Evolutionary conservation across 306 rosid species (phyloP).

Genomic region (Vigna radiata): DNA sequence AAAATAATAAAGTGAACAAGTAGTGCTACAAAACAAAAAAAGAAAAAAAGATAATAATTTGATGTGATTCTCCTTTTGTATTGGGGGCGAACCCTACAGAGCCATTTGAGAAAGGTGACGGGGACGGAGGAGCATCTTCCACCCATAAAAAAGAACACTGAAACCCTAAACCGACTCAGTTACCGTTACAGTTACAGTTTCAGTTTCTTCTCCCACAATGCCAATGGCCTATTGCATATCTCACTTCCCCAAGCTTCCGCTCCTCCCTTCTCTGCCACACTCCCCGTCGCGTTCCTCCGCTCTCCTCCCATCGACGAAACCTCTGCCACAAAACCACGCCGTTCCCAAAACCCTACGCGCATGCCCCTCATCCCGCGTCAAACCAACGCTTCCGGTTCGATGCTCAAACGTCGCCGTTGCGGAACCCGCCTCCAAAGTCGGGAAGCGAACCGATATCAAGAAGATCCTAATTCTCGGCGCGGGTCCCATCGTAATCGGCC

Average conservation of each 20-base stretch:
- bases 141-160: not conserved
- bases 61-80: not conserved
- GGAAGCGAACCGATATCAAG: conserved; percentile 85
- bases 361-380: too few species aligned
- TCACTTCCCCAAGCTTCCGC: conserved; percentile 26
- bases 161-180: conserved; percentile 21
- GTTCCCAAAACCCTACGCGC: not conserved
- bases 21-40: not conserved
- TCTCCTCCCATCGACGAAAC: not conserved
- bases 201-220: conserved; percentile 3
- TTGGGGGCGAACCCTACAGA: not conserved
- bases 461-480: conserved; percentile 95
- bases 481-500: conserved; percentile 95
- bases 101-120: conserved; percentile 5
- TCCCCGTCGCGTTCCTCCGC: not conserved
- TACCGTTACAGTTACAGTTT: not conserved
- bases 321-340: not conserved
- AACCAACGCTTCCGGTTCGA: not conserved
- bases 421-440: conserved; percentile 33
- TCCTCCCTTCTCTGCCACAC: conserved; percentile 17
- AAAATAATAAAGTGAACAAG: not conserved
- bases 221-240: conserved; percentile 37
- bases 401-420: not conserved
- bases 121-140: not conserved
- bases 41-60: not conserved